Base-by-base conservation (phyloP, 1,284 basidiomycete genomes). In the Ustilago sp. region DNA sequence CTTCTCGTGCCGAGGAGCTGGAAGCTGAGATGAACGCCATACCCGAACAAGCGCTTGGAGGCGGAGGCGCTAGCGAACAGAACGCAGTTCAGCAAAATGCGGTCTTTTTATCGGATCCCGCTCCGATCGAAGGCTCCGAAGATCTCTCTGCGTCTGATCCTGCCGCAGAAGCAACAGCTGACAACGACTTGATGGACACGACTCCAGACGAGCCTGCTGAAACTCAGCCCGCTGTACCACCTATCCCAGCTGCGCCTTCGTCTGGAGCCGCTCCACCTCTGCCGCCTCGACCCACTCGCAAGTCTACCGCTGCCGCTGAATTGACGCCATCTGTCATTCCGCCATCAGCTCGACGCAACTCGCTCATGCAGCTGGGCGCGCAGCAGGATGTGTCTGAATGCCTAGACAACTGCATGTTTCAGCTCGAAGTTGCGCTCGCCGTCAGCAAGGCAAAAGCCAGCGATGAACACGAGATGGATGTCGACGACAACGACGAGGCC, bases 311-410 rank as follows among this genome's bases (percentile, higher is more conserved):
- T 15, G 36, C 53, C 8, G 36, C 53, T 9, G 61, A 59, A 11
- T 17, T 53, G 8, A 34, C 67, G 23, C 43, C 43, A 17, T 45
- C 65, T n/a, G 51, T 54, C 12, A 55, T 65, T n/a, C 64, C 75
- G 11, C 58, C 63, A 2, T 64, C 71, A 8, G 76, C 76, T 39
- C 58, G 76, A 57, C 63, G 71, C 23, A 78, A 74, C 56, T 80
- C 81, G 39, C 79, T 84, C 19, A 81, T 86, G 77, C 81, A 82
- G 59, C 62, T 81, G 91, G 94, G 94, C n/a, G 92, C 93, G 76
- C 96, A 99, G 83, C 96, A 99, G 84, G 96, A 99, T 85, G 95
- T 98, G 2, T 93, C 95, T 0, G 96, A 99, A 87, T 98, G 96
- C 86, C 93, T 99, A 90, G 95, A 99, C 87, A 99, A 99, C 82